Evolutionary conservation across 1,284 basidiomycete genomes (phyloP).

Genomic region (Rhizoctonia solani): DNA sequence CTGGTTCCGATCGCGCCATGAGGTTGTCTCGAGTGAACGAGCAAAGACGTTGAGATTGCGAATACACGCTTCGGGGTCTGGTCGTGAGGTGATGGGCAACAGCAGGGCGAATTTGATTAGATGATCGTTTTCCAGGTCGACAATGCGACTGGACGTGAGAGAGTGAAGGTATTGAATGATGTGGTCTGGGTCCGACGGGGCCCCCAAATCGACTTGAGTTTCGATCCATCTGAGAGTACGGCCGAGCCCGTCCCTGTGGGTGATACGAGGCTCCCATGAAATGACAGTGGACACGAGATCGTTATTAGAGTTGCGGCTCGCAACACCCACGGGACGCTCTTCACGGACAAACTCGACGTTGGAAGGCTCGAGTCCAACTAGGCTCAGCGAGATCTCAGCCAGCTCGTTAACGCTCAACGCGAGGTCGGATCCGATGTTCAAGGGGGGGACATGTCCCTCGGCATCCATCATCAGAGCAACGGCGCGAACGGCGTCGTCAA

Average conservation of each 20-base stretch:
- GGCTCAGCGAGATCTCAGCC: constrained; percentile 50
- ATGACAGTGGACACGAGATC: constrained; percentile 46
- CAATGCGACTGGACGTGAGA: constrained; percentile 47
- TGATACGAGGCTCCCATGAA: constrained; percentile 51
- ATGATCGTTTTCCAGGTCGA: constrained; percentile 47
- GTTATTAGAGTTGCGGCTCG: constrained; percentile 59
- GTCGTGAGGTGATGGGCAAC: constrained; percentile 60
- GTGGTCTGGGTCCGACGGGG: neutral
- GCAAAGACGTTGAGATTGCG: constrained; percentile 52
- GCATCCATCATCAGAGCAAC: constrained; percentile 51
- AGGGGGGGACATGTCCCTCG: constrained; percentile 45
- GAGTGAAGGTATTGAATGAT: constrained; percentile 37
- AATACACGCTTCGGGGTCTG: constrained; percentile 49
- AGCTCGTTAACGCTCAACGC: constrained; percentile 53
- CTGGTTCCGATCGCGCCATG: constrained; percentile 51
- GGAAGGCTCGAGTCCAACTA: constrained; percentile 45
- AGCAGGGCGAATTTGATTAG: constrained; percentile 55
- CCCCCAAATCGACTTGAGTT: constrained; percentile 45
- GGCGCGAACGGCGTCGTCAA: constrained; percentile 57
- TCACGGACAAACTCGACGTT: constrained; percentile 45
- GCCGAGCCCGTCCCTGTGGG: constrained; percentile 54
- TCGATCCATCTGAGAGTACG: constrained; percentile 55
- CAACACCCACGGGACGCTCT: constrained; percentile 53
- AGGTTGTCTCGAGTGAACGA: constrained; percentile 52
- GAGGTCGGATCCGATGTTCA: constrained; percentile 60